Evolutionary conservation across 768 basidiomycete species (phyloP).

Genomic region (Boletus reticulatus): DNA sequence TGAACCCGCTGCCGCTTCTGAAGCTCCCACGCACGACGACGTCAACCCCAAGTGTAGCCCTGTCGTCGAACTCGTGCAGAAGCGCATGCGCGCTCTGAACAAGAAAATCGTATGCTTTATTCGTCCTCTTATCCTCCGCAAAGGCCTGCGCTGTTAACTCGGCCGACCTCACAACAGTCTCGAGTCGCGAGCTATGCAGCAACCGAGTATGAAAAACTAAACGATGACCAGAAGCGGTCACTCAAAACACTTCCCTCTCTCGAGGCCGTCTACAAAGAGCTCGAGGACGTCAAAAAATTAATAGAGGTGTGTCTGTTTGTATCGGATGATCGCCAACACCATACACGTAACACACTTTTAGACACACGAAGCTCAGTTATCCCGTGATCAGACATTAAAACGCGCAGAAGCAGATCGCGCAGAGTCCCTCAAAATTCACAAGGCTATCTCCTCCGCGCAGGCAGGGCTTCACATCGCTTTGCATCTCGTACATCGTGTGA

Average conservation of each 20-base stretch:
- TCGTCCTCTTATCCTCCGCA: constrained; percentile 7
- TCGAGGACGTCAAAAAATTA: constrained; percentile 80
- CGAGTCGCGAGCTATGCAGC: constrained; percentile 71
- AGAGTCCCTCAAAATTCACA: constrained; percentile 52
- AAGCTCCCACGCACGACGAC: constrained; percentile 45
- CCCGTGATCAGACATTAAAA: constrained; percentile 52
- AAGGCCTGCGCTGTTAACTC: constrained; percentile 10
- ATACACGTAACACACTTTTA: constrained; percentile 25
- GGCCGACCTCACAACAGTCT: constrained; percentile 41
- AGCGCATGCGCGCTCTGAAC: constrained; percentile 69
- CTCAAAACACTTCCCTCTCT: constrained; percentile 71
- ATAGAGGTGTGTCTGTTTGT: constrained; percentile 71
- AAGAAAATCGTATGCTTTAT: constrained; percentile 76
- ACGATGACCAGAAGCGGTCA: constrained; percentile 82
- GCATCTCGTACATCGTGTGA: not conserved
- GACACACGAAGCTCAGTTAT: constrained; percentile 63
- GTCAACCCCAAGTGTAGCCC: constrained; percentile 55
- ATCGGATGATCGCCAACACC: not conserved
- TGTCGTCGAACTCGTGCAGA: constrained; percentile 74
- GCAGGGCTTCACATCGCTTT: constrained; percentile 34
- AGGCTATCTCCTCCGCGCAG: constrained; percentile 57
- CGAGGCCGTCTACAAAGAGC: constrained; percentile 77
- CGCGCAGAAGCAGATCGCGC: constrained; percentile 55
- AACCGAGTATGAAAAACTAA: constrained; percentile 68
- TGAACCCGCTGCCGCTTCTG: constrained; percentile 42